These are phyloP conservation scores for Claviceps sp. DNA, from an alignment of 2,329 filamentous ascomycete species.

Conservation along the genomic window DNA sequence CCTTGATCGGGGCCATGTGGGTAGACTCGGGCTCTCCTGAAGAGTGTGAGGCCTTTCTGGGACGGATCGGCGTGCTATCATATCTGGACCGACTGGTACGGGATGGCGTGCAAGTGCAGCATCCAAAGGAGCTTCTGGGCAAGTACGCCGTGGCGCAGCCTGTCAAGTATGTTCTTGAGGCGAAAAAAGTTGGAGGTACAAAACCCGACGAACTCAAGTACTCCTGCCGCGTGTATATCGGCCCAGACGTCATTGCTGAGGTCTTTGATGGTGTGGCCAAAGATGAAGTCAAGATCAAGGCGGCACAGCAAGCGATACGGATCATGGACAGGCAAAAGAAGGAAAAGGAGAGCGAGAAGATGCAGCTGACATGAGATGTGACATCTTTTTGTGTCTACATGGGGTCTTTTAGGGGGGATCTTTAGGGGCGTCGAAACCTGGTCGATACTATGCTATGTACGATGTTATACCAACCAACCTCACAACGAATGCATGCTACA, in stretches of 20 bases:
- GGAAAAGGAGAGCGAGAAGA: not conserved
- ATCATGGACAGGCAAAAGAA: slow-evolving; percentile 13
- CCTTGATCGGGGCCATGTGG: slow-evolving; percentile 69
- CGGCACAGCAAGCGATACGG: slow-evolving; percentile 37
- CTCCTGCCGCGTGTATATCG: slow-evolving; percentile 36
- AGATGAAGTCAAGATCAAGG: slow-evolving; percentile 41
- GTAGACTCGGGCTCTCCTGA: slow-evolving; percentile 58
- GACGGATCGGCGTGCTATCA: slow-evolving; percentile 49
- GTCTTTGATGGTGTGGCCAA: slow-evolving; percentile 31
- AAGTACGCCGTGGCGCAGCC: slow-evolving; percentile 36
- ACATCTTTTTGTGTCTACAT: not conserved
- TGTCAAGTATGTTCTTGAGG: slow-evolving; percentile 39
- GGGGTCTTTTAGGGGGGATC: not conserved
- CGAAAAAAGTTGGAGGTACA: slow-evolving; percentile 5
- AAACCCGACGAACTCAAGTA: slow-evolving; percentile 17
- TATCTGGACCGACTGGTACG: slow-evolving; percentile 49
- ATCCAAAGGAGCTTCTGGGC: slow-evolving; percentile 58
- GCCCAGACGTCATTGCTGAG: slow-evolving; percentile 29
- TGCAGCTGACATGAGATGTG: not conserved
- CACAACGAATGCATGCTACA: no score
- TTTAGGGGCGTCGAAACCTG: no score
- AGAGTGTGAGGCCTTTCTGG: slow-evolving; percentile 46
- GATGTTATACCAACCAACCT: no score
- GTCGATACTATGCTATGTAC: no score
- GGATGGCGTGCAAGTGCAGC: slow-evolving; percentile 41